Percentiles rank a stretch among this genome's conserved stretches.
Conservation (phyloP, 1,284 basidiomycete species). For the Melampsora medusae region DNA sequence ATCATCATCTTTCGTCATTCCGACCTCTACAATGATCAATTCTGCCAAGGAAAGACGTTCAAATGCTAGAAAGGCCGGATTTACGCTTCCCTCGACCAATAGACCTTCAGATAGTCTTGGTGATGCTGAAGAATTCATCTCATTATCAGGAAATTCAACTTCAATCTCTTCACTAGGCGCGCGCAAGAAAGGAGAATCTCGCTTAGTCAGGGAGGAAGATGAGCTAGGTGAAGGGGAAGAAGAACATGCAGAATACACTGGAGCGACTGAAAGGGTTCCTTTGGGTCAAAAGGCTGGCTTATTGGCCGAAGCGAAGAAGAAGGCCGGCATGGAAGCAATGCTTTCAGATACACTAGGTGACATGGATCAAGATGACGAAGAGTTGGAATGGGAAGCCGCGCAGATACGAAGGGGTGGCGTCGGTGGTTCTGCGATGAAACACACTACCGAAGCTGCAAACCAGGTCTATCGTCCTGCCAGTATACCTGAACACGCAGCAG, state of each 20-base stretch:
- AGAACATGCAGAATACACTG: constrained; percentile 85
- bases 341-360: constrained; percentile 75
- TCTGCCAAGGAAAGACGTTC: constrained; percentile 77
- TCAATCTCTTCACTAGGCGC: constrained; percentile 51
- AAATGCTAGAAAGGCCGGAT: constrained; percentile 55
- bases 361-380: constrained; percentile 69
- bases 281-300: constrained; percentile 81
- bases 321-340: constrained; percentile 76
- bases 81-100: not conserved
- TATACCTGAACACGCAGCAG: constrained; percentile 12
- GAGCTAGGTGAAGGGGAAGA: constrained; percentile 89
- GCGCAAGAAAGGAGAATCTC: constrained; percentile 64
- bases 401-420: constrained; percentile 72
- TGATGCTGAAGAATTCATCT: constrained; percentile 73
- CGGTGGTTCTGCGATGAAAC: constrained; percentile 43
- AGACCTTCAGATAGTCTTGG: not conserved
- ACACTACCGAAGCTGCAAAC: constrained; percentile 54
- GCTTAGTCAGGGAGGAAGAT: constrained; percentile 84
- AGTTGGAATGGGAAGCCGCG: constrained; percentile 82
- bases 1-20: constrained; percentile 61
- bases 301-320: constrained; percentile 67
- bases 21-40: constrained; percentile 70
- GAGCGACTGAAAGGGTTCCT: constrained; percentile 77
- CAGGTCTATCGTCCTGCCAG: constrained; percentile 69
- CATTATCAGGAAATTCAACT: constrained; percentile 63